phyloP scores from a whole-genome alignment of 306 rosid species.

The Trichosanthes truncata region DNA sequence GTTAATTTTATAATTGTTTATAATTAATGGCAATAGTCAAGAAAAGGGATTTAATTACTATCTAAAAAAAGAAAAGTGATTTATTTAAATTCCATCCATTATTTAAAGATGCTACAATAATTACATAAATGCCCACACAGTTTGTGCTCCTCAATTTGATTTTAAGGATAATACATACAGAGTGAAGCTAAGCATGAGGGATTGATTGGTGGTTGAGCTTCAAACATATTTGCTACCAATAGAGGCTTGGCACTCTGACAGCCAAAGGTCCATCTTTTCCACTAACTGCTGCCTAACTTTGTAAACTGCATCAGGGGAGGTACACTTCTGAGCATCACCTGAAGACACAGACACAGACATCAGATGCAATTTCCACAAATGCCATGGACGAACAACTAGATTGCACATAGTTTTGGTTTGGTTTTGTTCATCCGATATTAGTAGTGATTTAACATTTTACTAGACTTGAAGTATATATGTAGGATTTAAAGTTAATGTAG shows the following conservation, averaged over 20 bases:
- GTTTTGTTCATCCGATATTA: neutral
- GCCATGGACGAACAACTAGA: neutral
- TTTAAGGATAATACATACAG: neutral
- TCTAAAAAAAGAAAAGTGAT: no score
- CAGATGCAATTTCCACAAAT: neutral
- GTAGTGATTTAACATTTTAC: neutral
- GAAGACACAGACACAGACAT: slow-evolving; percentile 3
- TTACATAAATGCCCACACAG: neutral
- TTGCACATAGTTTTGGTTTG: neutral
- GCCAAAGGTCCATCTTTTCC: slow-evolving; percentile 72
- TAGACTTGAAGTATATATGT: neutral
- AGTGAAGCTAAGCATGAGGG: slow-evolving; percentile 13
- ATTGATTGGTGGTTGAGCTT: no score
- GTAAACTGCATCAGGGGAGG: slow-evolving; percentile 64
- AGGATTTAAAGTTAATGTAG: neutral
- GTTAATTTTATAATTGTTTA: no score
- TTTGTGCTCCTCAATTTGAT: neutral
- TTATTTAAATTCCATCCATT: neutral
- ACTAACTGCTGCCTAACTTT: slow-evolving; percentile 73
- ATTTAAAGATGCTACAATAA: neutral
- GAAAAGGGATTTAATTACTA: no score
- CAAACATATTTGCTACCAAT: slow-evolving; percentile 14
- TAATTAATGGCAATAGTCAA: no score
- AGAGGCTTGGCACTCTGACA: slow-evolving; percentile 48
- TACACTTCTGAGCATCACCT: slow-evolving; percentile 70